A percentile compares a stretch with the other conserved stretches of the same genome.
phyloP scores from a whole-genome alignment of 345 rosid species.

The Psidium guajava region DNA sequence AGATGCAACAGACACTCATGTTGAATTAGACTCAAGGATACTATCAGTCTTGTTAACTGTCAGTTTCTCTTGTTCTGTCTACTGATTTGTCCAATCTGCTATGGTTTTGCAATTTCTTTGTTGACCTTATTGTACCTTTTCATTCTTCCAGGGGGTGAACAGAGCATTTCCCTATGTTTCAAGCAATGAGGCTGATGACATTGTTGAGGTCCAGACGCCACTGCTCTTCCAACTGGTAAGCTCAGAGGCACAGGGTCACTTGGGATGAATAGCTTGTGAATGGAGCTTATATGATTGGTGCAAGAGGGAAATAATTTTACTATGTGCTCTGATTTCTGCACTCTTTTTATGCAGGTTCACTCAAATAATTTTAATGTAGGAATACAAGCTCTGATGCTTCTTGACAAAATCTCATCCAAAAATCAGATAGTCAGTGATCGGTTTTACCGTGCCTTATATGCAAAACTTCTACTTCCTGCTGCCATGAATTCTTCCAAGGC shows the following conservation, averaged over 20 bases:
- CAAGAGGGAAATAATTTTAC: not conserved
- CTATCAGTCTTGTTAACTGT: slow-evolving; percentile 84
- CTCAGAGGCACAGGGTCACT: not conserved
- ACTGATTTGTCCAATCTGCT: not conserved
- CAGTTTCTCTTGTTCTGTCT: slow-evolving; percentile 7
- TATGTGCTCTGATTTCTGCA: not conserved
- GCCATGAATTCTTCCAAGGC: slow-evolving; percentile 95
- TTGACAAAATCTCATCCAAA: slow-evolving; percentile 91
- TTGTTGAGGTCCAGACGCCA: slow-evolving; percentile 81
- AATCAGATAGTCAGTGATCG: slow-evolving; percentile 92
- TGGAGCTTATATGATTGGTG: not conserved
- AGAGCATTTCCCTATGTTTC: slow-evolving; percentile 97
- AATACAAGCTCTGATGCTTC: slow-evolving; percentile 91
- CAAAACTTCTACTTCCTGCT: slow-evolving; percentile 85
- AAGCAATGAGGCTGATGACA: slow-evolving; percentile 71
- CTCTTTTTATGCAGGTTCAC: slow-evolving; percentile 53
- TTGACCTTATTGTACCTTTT: not conserved
- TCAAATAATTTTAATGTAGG: slow-evolving; percentile 90
- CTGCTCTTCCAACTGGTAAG: slow-evolving; percentile 81
- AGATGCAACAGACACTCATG: slow-evolving; percentile 40
- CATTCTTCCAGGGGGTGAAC: slow-evolving; percentile 65
- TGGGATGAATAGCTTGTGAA: not conserved
- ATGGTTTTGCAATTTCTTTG: not conserved
- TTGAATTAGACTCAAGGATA: slow-evolving; percentile 90
- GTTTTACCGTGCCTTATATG: slow-evolving; percentile 86